These are phyloP conservation scores for Gyrodon lividus DNA, from an alignment of 768 basidiomycete genomes.

Conservation along the genomic window DNA sequence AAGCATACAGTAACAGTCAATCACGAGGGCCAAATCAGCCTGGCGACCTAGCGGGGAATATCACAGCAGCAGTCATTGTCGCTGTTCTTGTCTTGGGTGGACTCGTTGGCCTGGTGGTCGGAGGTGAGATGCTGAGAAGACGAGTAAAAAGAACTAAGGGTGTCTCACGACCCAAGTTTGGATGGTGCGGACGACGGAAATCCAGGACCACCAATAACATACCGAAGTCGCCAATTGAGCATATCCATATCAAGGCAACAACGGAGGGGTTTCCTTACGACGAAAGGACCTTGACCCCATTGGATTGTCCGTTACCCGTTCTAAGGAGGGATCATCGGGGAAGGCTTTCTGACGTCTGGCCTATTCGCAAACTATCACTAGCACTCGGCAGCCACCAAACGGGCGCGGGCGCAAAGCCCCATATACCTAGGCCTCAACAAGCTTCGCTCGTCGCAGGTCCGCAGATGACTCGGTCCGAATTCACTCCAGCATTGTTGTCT, in stretches of 20 bases:
- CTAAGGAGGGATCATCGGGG: conserved; percentile 13
- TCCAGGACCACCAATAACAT: conserved; percentile 1
- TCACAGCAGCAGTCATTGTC: conserved; percentile 22
- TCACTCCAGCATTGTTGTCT: conserved; percentile 21
- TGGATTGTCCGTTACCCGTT: conserved; percentile 14
- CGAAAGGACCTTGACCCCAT: conserved; percentile 13
- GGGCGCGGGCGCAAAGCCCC: conserved; percentile 2
- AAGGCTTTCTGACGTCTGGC: conserved; percentile 20
- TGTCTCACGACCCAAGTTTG: not conserved
- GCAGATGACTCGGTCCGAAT: conserved; percentile 33
- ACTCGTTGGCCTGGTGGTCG: conserved; percentile 26
- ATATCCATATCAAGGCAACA: not conserved
- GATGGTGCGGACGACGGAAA: conserved; percentile 5
- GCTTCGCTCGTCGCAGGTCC: not conserved
- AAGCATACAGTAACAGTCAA: not conserved
- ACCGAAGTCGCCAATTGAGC: not conserved
- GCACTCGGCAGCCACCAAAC: conserved; percentile 9
- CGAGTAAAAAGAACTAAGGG: conserved; percentile 7
- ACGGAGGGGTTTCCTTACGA: conserved; percentile 9
- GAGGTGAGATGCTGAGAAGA: conserved; percentile 25
- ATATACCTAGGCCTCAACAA: not conserved
- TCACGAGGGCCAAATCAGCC: conserved; percentile 3
- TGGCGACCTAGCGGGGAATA: conserved; percentile 17
- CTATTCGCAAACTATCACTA: conserved; percentile 18
- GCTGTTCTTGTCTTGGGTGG: conserved; percentile 27